Base-by-base conservation (phyloP, 306 rosid genomes). In the Ormosia semicastrata region DNA sequence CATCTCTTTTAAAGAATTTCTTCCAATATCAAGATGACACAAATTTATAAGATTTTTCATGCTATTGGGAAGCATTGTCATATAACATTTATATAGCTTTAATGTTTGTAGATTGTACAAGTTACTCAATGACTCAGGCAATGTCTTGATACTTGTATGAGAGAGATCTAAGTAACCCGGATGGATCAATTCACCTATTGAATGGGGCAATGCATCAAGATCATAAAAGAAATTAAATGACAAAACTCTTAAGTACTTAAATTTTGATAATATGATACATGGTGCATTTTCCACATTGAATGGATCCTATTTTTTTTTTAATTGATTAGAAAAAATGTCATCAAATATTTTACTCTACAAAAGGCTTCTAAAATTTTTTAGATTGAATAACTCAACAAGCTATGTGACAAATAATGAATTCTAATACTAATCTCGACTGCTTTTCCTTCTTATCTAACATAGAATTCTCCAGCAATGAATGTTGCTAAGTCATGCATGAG, bases 31-130 rank as follows among this genome's bases (percentile, higher is more conserved):
- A 29, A 68, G 69, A 54, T 68, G 15, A 0, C 69, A 43, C 82
- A 78, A 67, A 3, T 68, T 67, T 6, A 56, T 77, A 69, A 79
- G 83, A 58, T 68, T 40, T 5, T 44, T 50, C n/a, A 32, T 43
- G 5, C 53, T 59, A 57, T 1, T 15, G 12, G 84, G 79, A 8
- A 81, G 40, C 49, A 5, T 15, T 1, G 29, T 2, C 1, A 83
- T 1, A 0, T 0, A 0, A 52, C 78, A 70, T 2, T 0, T 0
- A 0, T 0, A 0, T 12, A 83, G 32, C 70, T 43, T 52, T 24
- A 77, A 3, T 3, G 80, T 83, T 12, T 64, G 83, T 15, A 78
- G 56, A 72, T 83, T 83, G 64, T 78, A 57, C 54, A 84, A 49
- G 2, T 10, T 44, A 39, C 81, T 8, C 9, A 66, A 8, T 2